phyloP scores from a whole-genome alignment of 345 rosid species.

The Noccaea bulbosa region DNA sequence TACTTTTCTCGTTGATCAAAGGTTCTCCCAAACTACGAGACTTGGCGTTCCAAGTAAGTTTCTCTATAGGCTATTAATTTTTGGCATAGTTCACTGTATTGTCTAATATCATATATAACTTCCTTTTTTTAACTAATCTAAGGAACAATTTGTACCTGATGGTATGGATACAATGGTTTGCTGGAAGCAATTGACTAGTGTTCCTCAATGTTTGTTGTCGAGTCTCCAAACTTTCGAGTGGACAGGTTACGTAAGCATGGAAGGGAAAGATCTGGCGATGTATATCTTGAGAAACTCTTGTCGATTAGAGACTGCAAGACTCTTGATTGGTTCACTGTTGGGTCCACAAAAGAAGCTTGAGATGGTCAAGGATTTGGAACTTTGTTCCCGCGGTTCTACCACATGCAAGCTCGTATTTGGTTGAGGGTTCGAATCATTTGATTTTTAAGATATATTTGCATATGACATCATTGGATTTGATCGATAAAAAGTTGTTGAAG shows the following conservation, averaged over 20 bases:
- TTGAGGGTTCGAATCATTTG: no score
- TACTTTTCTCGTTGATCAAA: not conserved
- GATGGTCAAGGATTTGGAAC: no score
- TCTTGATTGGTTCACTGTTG: no score
- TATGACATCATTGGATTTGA: not conserved
- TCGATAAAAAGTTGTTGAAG: not conserved
- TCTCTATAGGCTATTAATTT: not conserved
- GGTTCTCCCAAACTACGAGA: constrained; percentile 16
- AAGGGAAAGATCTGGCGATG: not conserved
- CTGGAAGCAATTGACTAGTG: not conserved
- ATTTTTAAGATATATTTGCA: no score
- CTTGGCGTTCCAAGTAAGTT: not conserved
- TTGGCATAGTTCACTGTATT: not conserved
- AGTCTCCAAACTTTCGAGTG: not conserved
- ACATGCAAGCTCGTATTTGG: not conserved
- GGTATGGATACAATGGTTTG: not conserved
- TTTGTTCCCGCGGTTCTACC: not conserved
- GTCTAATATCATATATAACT: not conserved
- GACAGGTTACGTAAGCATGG: not conserved
- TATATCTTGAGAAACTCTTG: not conserved
- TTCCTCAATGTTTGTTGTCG: constrained; percentile 9
- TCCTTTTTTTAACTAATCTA: not conserved
- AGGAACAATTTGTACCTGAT: no score
- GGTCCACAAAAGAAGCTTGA: no score
- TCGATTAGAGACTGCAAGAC: not conserved